Conservation (phyloP, 257 asterid species). For the Mitragyna speciosa region DNA sequence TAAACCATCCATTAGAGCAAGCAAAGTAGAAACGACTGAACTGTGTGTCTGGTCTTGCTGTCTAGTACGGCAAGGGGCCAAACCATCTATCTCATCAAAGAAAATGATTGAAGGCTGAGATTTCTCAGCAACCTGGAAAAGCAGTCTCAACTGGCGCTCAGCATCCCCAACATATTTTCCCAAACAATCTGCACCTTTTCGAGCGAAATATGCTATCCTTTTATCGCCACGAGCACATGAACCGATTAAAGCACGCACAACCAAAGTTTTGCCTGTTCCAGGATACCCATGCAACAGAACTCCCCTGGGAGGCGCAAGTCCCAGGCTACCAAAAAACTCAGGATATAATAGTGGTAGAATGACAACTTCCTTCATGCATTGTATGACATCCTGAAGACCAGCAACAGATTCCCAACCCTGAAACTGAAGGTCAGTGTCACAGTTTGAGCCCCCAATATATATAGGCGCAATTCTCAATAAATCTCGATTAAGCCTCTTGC, state of each 20-base stretch:
- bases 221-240: conserved; percentile 95
- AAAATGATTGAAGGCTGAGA: conserved; percentile 97
- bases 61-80: conserved; percentile 93
- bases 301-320: conserved; percentile 96
- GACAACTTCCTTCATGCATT: conserved; percentile 98
- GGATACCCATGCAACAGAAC: conserved; percentile 98
- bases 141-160: conserved; percentile 94
- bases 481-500: conserved; percentile 98
- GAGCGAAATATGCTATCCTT: conserved; percentile 95
- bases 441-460: conserved; percentile 78
- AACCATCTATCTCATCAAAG: conserved; percentile 98
- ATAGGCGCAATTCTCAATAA: conserved; percentile 85
- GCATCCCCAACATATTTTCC: conserved; percentile 99
- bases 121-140: conserved; percentile 97
- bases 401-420: conserved; percentile 99
- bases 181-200: conserved; percentile 99
- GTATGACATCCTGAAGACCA: conserved; percentile 91
- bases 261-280: conserved; percentile 98
- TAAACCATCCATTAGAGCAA: conserved; percentile 97
- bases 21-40: conserved; percentile 98
- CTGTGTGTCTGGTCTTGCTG: conserved; percentile 97
- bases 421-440: conserved; percentile 46
- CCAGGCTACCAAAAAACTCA: conserved; percentile 75
- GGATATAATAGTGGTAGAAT: conserved; percentile 93
- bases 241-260: conserved; percentile 97